Conservation (phyloP, 2,329 filamentous ascomycete genomes). For the Daldinia sp. region DNA sequence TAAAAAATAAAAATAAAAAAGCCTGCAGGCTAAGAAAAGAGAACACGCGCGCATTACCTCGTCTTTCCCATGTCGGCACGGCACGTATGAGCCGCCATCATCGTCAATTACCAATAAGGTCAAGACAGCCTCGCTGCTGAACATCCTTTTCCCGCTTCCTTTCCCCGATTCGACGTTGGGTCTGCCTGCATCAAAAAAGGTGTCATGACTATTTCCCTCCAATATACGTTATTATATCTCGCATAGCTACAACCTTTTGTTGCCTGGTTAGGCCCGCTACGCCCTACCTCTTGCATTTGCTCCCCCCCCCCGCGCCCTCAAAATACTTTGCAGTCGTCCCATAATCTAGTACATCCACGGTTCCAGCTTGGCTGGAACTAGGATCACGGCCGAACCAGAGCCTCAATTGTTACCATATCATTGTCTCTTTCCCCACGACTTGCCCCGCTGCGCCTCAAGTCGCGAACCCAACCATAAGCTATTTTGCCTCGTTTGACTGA, state of each 20-base stretch:
- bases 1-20: constrained; percentile 3
- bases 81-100: constrained; percentile 29
- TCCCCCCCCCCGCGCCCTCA: constrained; percentile 26
- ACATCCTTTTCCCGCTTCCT: constrained; percentile 18
- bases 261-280: constrained; percentile 32
- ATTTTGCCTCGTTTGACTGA: constrained; percentile 32
- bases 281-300: constrained; percentile 31
- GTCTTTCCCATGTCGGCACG: constrained; percentile 31
- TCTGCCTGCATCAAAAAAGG: constrained; percentile 30
- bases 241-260: constrained; percentile 35
- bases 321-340: constrained; percentile 20
- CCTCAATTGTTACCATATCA: constrained; percentile 36
- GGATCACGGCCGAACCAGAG: constrained; percentile 33
- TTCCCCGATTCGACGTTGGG: constrained; percentile 25
- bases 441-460: constrained; percentile 26
- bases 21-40: neutral
- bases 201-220: constrained; percentile 38
- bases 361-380: constrained; percentile 31
- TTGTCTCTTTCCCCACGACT: constrained; percentile 15
- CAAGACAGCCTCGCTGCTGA: constrained; percentile 37
- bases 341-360: constrained; percentile 18
- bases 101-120: constrained; percentile 36
- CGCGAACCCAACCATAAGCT: constrained; percentile 26
- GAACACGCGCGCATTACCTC: constrained; percentile 9
- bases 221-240: constrained; percentile 34